Base-by-base conservation (phyloP, 805 yeast species). In the Tetrapisispora nanseiensis region DNA sequence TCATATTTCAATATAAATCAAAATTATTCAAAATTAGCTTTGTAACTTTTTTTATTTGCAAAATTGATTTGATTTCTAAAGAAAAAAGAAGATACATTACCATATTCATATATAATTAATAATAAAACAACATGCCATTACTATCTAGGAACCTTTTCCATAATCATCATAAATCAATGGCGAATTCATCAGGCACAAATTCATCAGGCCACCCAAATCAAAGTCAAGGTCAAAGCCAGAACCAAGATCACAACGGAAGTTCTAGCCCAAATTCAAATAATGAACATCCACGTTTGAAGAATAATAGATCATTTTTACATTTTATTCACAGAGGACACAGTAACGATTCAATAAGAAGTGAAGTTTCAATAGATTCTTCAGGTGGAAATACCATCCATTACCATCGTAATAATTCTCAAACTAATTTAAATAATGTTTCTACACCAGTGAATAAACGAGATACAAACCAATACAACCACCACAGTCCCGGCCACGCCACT, bases 281-380 rank as follows among this genome's bases (percentile, higher is more conserved):
- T 23, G 47, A 50, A 7, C 47, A 50, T 3, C 39, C 50, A 12
- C 37, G 50, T 26, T 46, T 49, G 15, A 51, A 56, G 32, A 48
- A 47, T 23, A 55, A 61, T 9, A 56, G 55, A 40, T 57, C 63
- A 15, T 56, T 59, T 43, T 42, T 59, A 37, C 55, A 51, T 35
- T 59, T 59, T 33, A 54, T 58, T 46, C 54, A 53, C 43, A 51
- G 56, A 42, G 55, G 59, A 33, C 61, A 55, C 31, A 55, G 61
- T 35, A 50, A 52, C 37, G 64, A 59, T 23, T 58, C 63, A 1
- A 41, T 56, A 13, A 56, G 54, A 46, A 57, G 63, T 41, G 62
- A 57, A 15, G 51, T 51, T 32, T 56, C 61, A 6, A 31, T 45
- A 3, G 61, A 56, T 33, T 55, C 61, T 16, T 42, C 46, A n/a